Evolutionary conservation across 129 eudicot genomes (phyloP).

Genomic region (Pseudognaphalium luteoalbum): DNA sequence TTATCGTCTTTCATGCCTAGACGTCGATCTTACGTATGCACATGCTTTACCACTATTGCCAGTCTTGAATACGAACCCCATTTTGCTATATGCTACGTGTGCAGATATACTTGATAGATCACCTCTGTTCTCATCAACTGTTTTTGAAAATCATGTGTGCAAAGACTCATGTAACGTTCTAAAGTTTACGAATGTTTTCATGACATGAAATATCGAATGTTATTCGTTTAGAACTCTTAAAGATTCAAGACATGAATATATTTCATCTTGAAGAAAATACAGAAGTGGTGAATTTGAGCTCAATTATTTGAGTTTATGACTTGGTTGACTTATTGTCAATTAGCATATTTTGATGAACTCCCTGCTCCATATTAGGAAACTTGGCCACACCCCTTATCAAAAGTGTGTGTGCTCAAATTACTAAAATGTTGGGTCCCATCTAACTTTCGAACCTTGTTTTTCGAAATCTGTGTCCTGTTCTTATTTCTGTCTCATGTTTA

Average conservation of each 20-base stretch:
- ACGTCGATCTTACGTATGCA: conserved; percentile 16
- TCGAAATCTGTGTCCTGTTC: conserved; percentile 11
- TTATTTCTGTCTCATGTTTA: not conserved
- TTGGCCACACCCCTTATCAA: conserved; percentile 24
- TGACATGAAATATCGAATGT: not conserved
- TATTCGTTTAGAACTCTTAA: not conserved
- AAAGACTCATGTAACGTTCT: not conserved
- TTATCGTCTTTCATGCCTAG: conserved; percentile 31
- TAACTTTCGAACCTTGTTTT: conserved; percentile 22
- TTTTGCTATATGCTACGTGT: not conserved
- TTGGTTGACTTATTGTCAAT: conserved; percentile 28
- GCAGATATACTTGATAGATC: not conserved
- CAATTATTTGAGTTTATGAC: conserved; percentile 32
- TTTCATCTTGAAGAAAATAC: conserved; percentile 20
- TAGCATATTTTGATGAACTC: conserved; percentile 24
- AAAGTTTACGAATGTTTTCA: not conserved
- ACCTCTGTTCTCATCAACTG: not conserved
- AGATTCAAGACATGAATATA: conserved; percentile 5
- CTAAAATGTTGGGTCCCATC: conserved; percentile 30
- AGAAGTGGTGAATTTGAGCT: conserved; percentile 26
- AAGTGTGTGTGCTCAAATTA: conserved; percentile 28
- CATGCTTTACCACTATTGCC: conserved; percentile 9
- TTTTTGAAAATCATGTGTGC: not conserved
- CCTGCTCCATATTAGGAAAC: conserved; percentile 34
- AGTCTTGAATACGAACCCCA: conserved; percentile 14